Evolutionary conservation across 2,329 filamentous ascomycete genomes (phyloP).

Genomic region (Pseudonectria buxi): DNA sequence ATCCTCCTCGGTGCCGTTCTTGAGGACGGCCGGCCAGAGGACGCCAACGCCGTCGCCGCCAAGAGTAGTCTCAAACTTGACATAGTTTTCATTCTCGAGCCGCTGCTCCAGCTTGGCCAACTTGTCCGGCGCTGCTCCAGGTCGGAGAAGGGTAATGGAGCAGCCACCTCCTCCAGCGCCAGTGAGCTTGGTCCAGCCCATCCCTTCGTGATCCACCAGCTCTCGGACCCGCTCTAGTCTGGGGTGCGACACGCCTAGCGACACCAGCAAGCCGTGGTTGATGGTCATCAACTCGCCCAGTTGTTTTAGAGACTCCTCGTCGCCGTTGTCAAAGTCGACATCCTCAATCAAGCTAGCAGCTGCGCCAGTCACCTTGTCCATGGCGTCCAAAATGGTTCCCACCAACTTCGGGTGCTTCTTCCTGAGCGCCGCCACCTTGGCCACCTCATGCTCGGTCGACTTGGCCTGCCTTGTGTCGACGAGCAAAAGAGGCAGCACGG

Average conservation of each 20-base stretch:
- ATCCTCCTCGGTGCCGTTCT: constrained; percentile 74
- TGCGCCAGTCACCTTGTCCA: constrained; percentile 62
- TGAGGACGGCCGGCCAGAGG: constrained; percentile 84
- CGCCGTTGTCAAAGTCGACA: constrained; percentile 61
- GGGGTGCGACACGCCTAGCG: constrained; percentile 89
- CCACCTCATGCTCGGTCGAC: constrained; percentile 79
- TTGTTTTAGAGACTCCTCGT: constrained; percentile 58
- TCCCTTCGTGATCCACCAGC: constrained; percentile 77
- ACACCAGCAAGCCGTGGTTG: constrained; percentile 88
- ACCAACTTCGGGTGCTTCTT: constrained; percentile 69
- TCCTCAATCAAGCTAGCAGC: constrained; percentile 49
- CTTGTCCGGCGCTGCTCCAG: constrained; percentile 49
- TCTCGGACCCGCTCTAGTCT: constrained; percentile 86
- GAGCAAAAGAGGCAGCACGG: constrained; percentile 81
- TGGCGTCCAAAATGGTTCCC: constrained; percentile 74
- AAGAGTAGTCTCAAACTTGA: constrained; percentile 80
- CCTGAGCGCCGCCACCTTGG: constrained; percentile 71
- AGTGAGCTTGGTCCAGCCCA: constrained; percentile 96
- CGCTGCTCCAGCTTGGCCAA: constrained; percentile 58
- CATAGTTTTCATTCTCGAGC: constrained; percentile 66
- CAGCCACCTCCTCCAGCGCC: constrained; percentile 94
- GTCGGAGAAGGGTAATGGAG: constrained; percentile 82
- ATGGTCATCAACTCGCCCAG: constrained; percentile 86
- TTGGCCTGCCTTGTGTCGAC: constrained; percentile 86
- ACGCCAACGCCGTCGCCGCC: constrained; percentile 93